These are phyloP conservation scores for Backusella luteola DNA, from an alignment of 192 early-diverging fungal species.

Conservation along the genomic window DNA sequence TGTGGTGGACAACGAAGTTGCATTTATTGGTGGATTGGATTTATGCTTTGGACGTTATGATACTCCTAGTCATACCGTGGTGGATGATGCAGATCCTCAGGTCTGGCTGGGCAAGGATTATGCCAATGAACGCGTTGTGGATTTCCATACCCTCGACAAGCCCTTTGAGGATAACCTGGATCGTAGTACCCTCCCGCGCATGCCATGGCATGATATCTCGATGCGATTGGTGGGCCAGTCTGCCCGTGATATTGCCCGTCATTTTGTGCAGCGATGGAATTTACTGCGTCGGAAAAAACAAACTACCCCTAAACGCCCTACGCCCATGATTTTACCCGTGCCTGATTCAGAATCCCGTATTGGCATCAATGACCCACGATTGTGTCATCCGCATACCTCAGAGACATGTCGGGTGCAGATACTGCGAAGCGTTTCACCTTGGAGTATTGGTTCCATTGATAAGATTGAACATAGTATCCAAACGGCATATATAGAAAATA, in stretches of 20 bases:
- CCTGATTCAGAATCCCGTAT: conserved; percentile 54
- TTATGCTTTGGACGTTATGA: conserved; percentile 85
- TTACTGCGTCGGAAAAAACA: conserved; percentile 63
- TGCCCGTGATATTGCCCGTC: conserved; percentile 73
- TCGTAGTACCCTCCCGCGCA: conserved; percentile 54
- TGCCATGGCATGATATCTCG: conserved; percentile 89
- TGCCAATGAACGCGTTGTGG: conserved; percentile 78
- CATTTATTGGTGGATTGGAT: conserved; percentile 83
- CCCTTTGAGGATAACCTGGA: conserved; percentile 49
- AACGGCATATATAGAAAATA: conserved; percentile 74
- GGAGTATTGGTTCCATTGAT: conserved; percentile 64
- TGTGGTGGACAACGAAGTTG: conserved; percentile 74
- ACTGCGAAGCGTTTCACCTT: conserved; percentile 63
- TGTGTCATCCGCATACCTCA: conserved; percentile 19
- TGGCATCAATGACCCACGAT: conserved; percentile 29
- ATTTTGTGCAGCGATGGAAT: conserved; percentile 89
- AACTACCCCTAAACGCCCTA: conserved; percentile 44
- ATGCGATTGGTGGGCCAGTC: conserved; percentile 74
- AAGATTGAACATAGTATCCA: conserved; percentile 66
- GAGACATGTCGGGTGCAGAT: conserved; percentile 47
- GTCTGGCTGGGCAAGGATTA: conserved; percentile 74
- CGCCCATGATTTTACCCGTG: conserved; percentile 70
- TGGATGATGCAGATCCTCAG: conserved; percentile 48
- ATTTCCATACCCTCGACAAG: conserved; percentile 61
- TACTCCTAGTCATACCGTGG: conserved; percentile 67